A percentile compares a stretch with the other conserved stretches of the same genome.
Evolutionary conservation across 805 yeast genomes (phyloP).

Genomic region (Cyberlindnera xishuangbannaensis): DNA sequence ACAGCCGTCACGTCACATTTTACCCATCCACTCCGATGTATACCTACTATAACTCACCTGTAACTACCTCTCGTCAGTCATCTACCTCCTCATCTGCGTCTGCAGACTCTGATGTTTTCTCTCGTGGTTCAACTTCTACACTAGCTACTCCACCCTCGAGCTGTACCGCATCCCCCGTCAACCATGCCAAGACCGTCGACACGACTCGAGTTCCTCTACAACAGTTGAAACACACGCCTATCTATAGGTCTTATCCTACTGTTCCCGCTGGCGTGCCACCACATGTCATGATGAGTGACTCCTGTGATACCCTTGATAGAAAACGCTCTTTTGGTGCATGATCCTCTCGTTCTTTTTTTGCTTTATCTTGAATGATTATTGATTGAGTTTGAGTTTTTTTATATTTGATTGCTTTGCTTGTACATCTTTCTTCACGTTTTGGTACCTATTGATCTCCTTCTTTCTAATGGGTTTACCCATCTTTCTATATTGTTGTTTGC

Average conservation of each 20-base stretch:
- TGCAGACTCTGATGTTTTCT: constrained; percentile 13
- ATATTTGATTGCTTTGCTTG: too few relatives aligned
- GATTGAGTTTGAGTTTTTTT: too few relatives aligned
- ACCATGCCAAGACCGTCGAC: constrained; percentile 3
- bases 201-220: constrained; percentile 10
- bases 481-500: neutral
- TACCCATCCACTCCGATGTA: constrained; percentile 21
- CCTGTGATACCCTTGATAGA: constrained; percentile 6
- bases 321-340: constrained; percentile 7
- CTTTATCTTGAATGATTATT: too few relatives aligned
- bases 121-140: constrained; percentile 16
- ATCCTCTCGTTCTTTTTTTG: neutral
- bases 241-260: too few relatives aligned
- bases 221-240: constrained; percentile 5
- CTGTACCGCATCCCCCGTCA: constrained; percentile 17
- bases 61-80: constrained; percentile 15
- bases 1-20: constrained; percentile 5
- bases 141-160: constrained; percentile 18
- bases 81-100: constrained; percentile 11
- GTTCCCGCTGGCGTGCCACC: constrained; percentile 2
- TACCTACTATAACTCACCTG: constrained; percentile 9
- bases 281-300: constrained; percentile 2
- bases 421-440: too few relatives aligned
- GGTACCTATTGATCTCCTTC: neutral
- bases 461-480: neutral